Base-by-base conservation (phyloP, 2,329 filamentous ascomycete species). In the Daldinia eschscholtzii region DNA sequence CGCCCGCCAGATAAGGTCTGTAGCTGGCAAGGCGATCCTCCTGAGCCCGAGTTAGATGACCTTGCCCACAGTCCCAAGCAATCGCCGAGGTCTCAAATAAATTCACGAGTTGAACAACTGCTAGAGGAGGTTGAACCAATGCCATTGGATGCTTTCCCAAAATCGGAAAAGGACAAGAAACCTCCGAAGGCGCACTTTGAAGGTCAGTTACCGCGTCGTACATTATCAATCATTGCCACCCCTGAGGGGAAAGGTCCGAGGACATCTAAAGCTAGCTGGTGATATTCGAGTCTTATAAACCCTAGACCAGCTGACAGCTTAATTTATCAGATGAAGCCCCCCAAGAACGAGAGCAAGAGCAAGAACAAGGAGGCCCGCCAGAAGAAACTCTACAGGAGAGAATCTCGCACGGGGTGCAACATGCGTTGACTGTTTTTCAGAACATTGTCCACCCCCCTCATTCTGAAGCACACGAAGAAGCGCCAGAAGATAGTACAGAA, bases 41-140 rank as follows among this genome's bases (percentile, higher is more conserved):
- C 71, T 15, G 75, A 76, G 23, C 72, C 73, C 7, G 71, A 75
- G 53, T 61, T 73, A 13, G 75, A 77, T 37, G 75, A 77, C 52
- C 72, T 77, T 13, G 73, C 72, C 15, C 68, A 74, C 4, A 71
- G 39, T 48, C 39, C 7, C 35, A 39, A 20, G 60, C 52, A 37
- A 42, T 66, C 37, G 61, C 71, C 59, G 13, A 68, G 52, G 28
- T 64, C 65, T 63, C 64, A 56, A n/a, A 20, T 5, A 37, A 35
- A 59, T 44, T 61, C 58, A 20, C 33, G 12, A 13, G 30, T 46
- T n/a, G 46, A 48, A 4, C 53, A 55, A 18, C 23, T 41, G 15
- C 39, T 57, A 33, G n/a, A 12, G 13, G 53, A 56, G 7, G 50
- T 60, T 15, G 50, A 65, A 9, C 57, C 58, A 26, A 46, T 18